These are phyloP conservation scores for Aspergillus ostianus DNA, from an alignment of 495 filamentous ascomycete genomes.

Conservation along the genomic window DNA sequence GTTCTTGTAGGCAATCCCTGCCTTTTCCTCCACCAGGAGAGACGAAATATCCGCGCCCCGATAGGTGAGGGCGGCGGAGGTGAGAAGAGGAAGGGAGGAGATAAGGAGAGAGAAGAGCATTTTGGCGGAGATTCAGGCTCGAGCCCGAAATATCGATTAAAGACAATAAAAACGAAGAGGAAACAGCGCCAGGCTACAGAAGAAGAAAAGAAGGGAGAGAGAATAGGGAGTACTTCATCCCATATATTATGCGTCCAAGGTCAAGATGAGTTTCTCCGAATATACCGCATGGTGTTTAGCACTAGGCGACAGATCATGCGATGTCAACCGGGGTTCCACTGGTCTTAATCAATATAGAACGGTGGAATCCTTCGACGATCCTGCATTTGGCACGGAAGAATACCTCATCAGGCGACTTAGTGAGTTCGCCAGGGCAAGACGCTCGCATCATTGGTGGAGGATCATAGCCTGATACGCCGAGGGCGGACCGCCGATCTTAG, in stretches of 20 bases:
- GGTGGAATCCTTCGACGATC: neutral
- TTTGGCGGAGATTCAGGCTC: neutral
- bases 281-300: neutral
- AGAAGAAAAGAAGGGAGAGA: neutral
- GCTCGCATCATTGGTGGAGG: neutral
- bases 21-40: slow-evolving; percentile 59
- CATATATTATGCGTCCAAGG: neutral
- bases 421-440: neutral
- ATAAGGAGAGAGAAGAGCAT: slow-evolving; percentile 26
- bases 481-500: neutral
- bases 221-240: neutral
- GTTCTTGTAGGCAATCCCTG: slow-evolving; percentile 60
- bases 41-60: slow-evolving; percentile 76
- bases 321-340: neutral
- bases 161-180: neutral
- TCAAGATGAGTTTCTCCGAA: neutral
- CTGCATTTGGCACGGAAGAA: neutral
- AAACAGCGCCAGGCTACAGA: neutral
- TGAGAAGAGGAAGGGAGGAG: slow-evolving; percentile 24
- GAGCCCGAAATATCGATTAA: neutral
- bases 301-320: neutral
- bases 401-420: neutral
- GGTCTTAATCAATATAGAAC: slow-evolving; percentile 3
- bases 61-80: slow-evolving; percentile 52
- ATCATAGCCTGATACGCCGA: neutral